phyloP scores from a whole-genome alignment of 306 rosid genomes.

The Cicer arietinum region DNA sequence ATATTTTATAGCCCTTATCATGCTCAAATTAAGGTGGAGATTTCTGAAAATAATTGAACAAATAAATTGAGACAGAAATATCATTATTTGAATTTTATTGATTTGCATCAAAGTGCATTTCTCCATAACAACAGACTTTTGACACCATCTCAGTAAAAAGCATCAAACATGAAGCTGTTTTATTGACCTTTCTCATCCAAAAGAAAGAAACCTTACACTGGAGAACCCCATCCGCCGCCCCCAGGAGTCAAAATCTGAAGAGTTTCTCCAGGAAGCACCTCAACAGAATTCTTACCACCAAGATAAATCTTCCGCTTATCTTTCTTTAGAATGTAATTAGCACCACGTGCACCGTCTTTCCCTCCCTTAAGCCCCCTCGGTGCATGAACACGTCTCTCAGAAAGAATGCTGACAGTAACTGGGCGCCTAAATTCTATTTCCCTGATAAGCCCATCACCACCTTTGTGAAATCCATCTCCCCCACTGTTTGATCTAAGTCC shows the following conservation, averaged over 20 bases:
- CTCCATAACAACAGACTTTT: slow-evolving; percentile 19
- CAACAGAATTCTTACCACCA: slow-evolving; percentile 84
- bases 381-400: slow-evolving; percentile 90
- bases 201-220: slow-evolving; percentile 39
- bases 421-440: slow-evolving; percentile 86
- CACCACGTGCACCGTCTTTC: slow-evolving; percentile 76
- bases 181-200: slow-evolving; percentile 1
- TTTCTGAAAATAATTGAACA: slow-evolving; percentile 19
- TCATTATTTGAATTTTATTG: slow-evolving; percentile 38
- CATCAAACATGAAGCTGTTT: slow-evolving; percentile 38
- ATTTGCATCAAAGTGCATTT: slow-evolving; percentile 31
- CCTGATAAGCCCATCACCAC: slow-evolving; percentile 88
- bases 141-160: slow-evolving; percentile 13
- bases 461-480: slow-evolving; percentile 74
- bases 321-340: slow-evolving; percentile 70
- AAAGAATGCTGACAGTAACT: slow-evolving; percentile 79
- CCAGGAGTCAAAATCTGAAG: slow-evolving; percentile 92
- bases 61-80: slow-evolving; percentile 19
- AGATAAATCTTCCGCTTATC: slow-evolving; percentile 74
- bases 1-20: background rate
- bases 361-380: slow-evolving; percentile 95
- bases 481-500: slow-evolving; percentile 81
- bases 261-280: slow-evolving; percentile 76
- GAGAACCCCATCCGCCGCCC: slow-evolving; percentile 94
- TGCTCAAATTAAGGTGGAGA: slow-evolving; percentile 24